Evolutionary conservation across 2,329 filamentous ascomycete genomes (phyloP).

Genomic region (Paecilomyces niveus): DNA sequence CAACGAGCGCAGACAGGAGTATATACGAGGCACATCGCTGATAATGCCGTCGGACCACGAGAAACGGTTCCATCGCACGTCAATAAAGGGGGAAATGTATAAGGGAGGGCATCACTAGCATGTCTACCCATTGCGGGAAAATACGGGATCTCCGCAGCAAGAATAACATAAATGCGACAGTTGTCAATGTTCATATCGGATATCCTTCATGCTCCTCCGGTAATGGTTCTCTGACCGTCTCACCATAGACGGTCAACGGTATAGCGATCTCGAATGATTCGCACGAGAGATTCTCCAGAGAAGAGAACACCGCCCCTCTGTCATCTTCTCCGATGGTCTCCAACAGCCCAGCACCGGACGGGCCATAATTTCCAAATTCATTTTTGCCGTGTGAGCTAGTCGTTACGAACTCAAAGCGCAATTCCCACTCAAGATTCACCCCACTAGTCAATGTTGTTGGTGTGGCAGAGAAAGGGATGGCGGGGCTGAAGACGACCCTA

Average conservation of each 20-base stretch:
- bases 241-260: conserved; percentile 70
- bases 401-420: conserved; percentile 89
- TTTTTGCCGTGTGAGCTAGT: conserved; percentile 44
- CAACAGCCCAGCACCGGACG: conserved; percentile 50
- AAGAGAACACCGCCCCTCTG: conserved; percentile 67
- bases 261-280: conserved; percentile 90
- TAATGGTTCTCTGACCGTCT: conserved; percentile 39
- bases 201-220: conserved; percentile 35
- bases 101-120: background rate
- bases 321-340: conserved; percentile 76
- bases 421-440: conserved; percentile 78
- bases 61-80: background rate
- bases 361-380: conserved; percentile 18
- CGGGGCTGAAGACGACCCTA: conserved; percentile 70
- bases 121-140: background rate
- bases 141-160: background rate
- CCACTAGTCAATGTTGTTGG: conserved; percentile 90
- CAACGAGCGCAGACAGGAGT: background rate
- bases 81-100: background rate
- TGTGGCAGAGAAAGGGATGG: conserved; percentile 75
- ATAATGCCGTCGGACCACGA: background rate
- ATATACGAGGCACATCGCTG: background rate
- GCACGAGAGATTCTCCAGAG: conserved; percentile 68
- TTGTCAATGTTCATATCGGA: conserved; percentile 23
- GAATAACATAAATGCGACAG: background rate